A percentile compares a stretch with the other conserved stretches of the same genome.
Conservation (phyloP, 768 basidiomycete genomes). For the Cyclocybe aegerita region DNA sequence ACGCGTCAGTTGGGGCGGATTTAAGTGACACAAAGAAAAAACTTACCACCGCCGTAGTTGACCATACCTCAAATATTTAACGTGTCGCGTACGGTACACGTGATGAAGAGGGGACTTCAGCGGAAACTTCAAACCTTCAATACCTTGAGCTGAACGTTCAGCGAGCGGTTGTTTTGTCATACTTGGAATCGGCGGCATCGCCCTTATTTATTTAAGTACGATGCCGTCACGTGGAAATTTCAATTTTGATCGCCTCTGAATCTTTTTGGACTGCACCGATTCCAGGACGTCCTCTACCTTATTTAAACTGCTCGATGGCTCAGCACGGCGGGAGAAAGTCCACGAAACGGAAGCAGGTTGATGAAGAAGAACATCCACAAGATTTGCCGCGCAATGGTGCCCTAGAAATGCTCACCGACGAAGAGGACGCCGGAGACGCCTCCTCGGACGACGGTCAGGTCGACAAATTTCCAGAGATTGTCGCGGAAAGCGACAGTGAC, state of each 20-base stretch:
- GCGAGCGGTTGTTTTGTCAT: neutral
- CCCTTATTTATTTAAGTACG: neutral
- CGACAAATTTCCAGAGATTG: constrained; percentile 76
- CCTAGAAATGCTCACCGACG: constrained; percentile 76
- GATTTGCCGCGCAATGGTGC: constrained; percentile 40
- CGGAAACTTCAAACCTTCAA: no score
- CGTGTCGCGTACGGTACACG: constrained; percentile 1
- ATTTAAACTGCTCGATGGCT: constrained; percentile 25
- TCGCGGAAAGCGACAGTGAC: constrained; percentile 51
- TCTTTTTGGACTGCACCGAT: constrained; percentile 16
- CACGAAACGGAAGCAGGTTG: constrained; percentile 59
- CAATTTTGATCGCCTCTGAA: constrained; percentile 21
- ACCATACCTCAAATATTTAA: constrained; percentile 52
- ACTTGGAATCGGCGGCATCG: neutral
- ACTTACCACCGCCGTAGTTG: constrained; percentile 83
- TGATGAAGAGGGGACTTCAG: neutral
- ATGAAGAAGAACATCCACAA: constrained; percentile 33
- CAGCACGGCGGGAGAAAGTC: constrained; percentile 29
- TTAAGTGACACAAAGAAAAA: constrained; percentile 1
- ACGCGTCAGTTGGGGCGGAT: constrained; percentile 9
- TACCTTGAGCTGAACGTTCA: no score
- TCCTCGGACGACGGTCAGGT: constrained; percentile 57
- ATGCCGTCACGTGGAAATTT: neutral
- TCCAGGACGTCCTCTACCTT: neutral
- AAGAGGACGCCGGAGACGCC: constrained; percentile 51